Base-by-base conservation (phyloP, 202 grass and related monocot species). In the Sporobolus alterniflorus region DNA sequence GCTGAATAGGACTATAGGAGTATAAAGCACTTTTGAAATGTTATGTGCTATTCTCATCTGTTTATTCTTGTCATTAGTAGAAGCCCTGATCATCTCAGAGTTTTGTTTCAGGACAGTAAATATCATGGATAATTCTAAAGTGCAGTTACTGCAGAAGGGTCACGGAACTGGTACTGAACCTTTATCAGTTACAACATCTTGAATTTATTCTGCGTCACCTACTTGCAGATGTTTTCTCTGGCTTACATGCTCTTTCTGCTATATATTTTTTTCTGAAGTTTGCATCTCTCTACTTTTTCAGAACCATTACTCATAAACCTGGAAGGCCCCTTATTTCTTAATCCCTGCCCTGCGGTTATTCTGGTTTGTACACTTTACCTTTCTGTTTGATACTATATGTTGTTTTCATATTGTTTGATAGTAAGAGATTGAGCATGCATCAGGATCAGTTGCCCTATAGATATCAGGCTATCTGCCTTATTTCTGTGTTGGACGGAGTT, bases 301-400 rank as follows among this genome's bases (percentile, higher is more conserved):
- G 96, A 86, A 64, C 70, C 57, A 33, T 48, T 84, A 76, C 79
- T 85, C 56, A 83, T 80, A 90, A 79, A 92, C 74, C 42, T 93
- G 75, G 89, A 98, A 86, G 71, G 74, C 75, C 89, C 89, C 15
- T 51, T 92, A 65, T 92, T 89, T 69, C 63, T 93, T 60, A 78
- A 85, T 86, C 88, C 87, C 32, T 88, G 79, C 65, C 96, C 96
- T 21, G 84, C 87, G 2, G 67, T 98, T 78, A 84, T 98, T 92
- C 89, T 98, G 95, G 96, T 98, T 70, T 98, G 95, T 91, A 90
- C 84, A 93, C 86, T 88, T 84, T 65, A 67, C 73, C 73, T 86
- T 77, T 81, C 41, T 84, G 51, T 79, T 42, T 89, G 73, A 30
- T 29, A 64, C 1, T 10, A 64, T 79, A 48, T 77, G 25, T 49